Evolutionary conservation across 2,329 filamentous ascomycete genomes (phyloP), one percentile per base, ranked within the genome.

Genomic region (Clonostachys rhizophaga): DNA sequence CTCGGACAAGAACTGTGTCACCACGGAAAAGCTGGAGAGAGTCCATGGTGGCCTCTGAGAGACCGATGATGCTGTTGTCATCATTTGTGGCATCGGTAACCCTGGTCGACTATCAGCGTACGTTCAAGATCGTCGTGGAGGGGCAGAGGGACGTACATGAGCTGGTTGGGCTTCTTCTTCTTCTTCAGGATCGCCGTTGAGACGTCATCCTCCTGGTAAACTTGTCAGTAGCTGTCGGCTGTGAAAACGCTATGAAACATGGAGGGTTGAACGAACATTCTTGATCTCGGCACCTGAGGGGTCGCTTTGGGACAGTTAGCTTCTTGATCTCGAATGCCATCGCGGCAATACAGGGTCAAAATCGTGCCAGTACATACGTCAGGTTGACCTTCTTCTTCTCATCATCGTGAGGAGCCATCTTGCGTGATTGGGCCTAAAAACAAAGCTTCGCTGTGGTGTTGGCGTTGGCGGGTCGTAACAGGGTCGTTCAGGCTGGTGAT

Each of bases 91-190:
- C 91, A 82, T 99, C 95, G 64, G 94, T 97, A 56, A 99, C 94
- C 76, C 91, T 96, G 44, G n/a, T 39, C 7, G 43, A 53, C 61
- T 44, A 66, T 51, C 50, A 53, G 50, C 34, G 40, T 42, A 51
- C 54, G 36, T 44, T 45, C 33, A 40, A 37, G 7, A 20, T 20
- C 16, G 8, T 16, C 20, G 30, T 35, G 14, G 24, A 34, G 36
- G 20, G 43, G 11, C 44, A 42, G 46, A 35, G 24, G 55, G 58
- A 70, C 86, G 69, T 79, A 95, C 91, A 99, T 95, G 69, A 99
- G 75, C 65, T 92, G 95, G 75, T 99, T 99, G 61, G 91, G 91
- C 89, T 99, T 99, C 91, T 99, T 99, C 87, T 99, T 99, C 83
- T 97, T 97, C 79, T 96, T 97, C 63, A 99, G 83, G 61, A 99